Percentiles rank a stretch among this genome's conserved stretches.
Evolutionary conservation across 78 protist genomes (phyloP).

Genomic region (Blattamonas nauphoetae): DNA sequence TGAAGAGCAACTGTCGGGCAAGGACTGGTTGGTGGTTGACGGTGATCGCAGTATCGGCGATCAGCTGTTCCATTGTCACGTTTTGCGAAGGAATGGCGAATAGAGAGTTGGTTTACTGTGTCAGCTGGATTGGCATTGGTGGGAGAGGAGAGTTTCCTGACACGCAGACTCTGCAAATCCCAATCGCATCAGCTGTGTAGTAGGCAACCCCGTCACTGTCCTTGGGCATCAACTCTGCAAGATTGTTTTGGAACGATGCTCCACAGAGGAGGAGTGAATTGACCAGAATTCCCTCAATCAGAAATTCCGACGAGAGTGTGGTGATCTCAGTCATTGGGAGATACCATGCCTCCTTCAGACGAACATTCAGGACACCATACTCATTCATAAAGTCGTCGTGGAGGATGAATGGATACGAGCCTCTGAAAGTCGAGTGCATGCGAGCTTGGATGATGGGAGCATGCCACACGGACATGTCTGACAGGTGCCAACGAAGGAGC

Average conservation of each 20-base stretch:
- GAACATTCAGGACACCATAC: background rate
- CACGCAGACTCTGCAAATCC: background rate
- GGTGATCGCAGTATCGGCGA: too few species aligned
- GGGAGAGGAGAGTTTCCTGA: background rate
- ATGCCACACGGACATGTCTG: too few species aligned
- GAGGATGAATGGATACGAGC: background rate
- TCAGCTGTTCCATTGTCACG: too few species aligned
- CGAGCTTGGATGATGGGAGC: background rate
- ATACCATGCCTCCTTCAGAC: background rate
- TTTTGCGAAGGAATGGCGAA: too few species aligned
- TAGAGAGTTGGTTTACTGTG: too few species aligned
- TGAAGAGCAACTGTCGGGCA: too few species aligned
- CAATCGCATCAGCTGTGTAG: background rate
- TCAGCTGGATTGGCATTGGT: too few species aligned
- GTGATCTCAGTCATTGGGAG: background rate
- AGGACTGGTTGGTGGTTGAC: too few species aligned
- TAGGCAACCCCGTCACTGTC: background rate
- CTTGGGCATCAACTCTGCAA: background rate
- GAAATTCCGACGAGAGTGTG: background rate
- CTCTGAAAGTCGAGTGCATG: background rate
- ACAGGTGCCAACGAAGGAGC: too few species aligned
- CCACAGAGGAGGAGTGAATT: background rate
- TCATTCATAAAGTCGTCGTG: background rate
- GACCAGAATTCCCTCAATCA: background rate
- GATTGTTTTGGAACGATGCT: background rate